phyloP scores from a whole-genome alignment of 2,329 filamentous ascomycete species.

The Exutisphaerella laricina region DNA sequence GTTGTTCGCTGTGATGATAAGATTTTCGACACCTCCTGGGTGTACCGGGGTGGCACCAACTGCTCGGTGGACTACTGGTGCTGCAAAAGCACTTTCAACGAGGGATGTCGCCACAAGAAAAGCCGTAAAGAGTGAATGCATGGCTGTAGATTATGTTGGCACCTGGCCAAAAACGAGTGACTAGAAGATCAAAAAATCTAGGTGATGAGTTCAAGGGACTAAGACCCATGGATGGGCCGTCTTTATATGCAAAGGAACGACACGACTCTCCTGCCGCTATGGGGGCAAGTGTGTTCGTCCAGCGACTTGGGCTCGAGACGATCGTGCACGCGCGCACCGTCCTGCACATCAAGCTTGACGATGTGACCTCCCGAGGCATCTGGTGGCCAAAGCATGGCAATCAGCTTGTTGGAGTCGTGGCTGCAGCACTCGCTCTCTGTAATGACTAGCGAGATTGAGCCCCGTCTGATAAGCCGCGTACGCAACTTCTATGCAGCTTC shows the following conservation, averaged over 20 bases:
- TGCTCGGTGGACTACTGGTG: neutral
- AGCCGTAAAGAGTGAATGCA: slow-evolving; percentile 2
- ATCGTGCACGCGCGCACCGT: neutral
- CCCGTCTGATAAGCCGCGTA: neutral
- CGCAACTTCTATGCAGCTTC: neutral
- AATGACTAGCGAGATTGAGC: neutral
- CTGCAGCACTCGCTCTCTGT: slow-evolving; percentile 1
- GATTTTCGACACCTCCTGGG: slow-evolving; percentile 20
- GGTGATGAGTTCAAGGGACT: neutral
- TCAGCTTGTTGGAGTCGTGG: neutral
- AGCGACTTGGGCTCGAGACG: neutral
- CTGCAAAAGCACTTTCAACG: neutral
- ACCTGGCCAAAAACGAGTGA: neutral
- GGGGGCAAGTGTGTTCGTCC: neutral
- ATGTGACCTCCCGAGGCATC: too few relatives aligned
- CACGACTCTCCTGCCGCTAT: neutral
- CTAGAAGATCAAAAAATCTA: neutral
- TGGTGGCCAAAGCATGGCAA: too few relatives aligned
- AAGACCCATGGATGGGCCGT: too few relatives aligned
- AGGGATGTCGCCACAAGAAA: neutral
- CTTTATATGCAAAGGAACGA: too few relatives aligned
- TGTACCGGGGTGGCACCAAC: slow-evolving; percentile 1
- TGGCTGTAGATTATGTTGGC: neutral
- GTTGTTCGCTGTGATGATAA: slow-evolving; percentile 25
- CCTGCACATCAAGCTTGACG: neutral